phyloP scores from a whole-genome alignment of 2,329 filamentous ascomycete species.

The Phaeosphaeria sp. region DNA sequence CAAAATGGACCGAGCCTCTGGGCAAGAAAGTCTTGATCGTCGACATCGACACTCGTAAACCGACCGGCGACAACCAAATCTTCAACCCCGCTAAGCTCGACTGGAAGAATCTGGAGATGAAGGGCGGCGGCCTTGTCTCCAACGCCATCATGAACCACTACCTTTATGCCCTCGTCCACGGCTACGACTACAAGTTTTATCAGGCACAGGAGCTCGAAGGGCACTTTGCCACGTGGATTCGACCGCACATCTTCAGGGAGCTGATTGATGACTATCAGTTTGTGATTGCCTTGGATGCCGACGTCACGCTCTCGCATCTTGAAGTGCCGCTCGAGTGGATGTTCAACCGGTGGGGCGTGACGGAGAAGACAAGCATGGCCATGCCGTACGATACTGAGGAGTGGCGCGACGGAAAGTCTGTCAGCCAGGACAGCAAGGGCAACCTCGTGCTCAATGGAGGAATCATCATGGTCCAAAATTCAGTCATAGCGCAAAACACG shows the following conservation, averaged over 20 bases:
- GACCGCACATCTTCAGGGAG: slow-evolving; percentile 49
- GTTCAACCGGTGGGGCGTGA: slow-evolving; percentile 56
- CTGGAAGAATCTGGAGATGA: slow-evolving; percentile 26
- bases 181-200: slow-evolving; percentile 56
- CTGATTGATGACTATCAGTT: slow-evolving; percentile 51
- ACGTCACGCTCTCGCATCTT: slow-evolving; percentile 51
- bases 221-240: slow-evolving; percentile 53
- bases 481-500: slow-evolving; percentile 44
- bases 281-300: slow-evolving; percentile 55
- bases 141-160: slow-evolving; percentile 23
- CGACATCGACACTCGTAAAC: slow-evolving; percentile 35
- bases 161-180: slow-evolving; percentile 49
- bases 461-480: slow-evolving; percentile 20
- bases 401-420: slow-evolving; percentile 6
- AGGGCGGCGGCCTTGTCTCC: slow-evolving; percentile 33
- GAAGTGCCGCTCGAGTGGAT: slow-evolving; percentile 58
- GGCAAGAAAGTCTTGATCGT: slow-evolving; percentile 4
- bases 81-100: slow-evolving; percentile 27
- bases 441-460: slow-evolving; percentile 48
- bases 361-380: slow-evolving; percentile 48
- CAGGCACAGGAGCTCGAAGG: slow-evolving; percentile 44
- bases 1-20: neutral
- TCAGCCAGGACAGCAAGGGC: slow-evolving; percentile 47
- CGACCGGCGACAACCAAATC: slow-evolving; percentile 26
- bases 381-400: slow-evolving; percentile 47